These are phyloP conservation scores for Hortiboletus campestris DNA, from an alignment of 768 basidiomycete species.

Conservation along the genomic window DNA sequence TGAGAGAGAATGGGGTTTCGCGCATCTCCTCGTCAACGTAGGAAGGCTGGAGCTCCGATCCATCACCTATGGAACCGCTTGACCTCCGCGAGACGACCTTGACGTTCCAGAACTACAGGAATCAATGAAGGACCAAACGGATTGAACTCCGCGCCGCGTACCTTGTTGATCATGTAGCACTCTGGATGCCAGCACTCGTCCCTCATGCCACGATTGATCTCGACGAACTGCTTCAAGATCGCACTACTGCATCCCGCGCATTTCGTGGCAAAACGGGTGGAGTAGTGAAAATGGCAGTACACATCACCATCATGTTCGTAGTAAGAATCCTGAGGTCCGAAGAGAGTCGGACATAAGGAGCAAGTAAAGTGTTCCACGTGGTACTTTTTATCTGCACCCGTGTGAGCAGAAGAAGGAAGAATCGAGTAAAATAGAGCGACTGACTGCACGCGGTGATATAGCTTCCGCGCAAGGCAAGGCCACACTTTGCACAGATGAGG, in stretches of 20 bases:
- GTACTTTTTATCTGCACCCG: conserved; percentile 83
- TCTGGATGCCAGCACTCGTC: conserved; percentile 99
- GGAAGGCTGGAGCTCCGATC: conserved; percentile 50
- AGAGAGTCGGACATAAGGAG: conserved; percentile 91
- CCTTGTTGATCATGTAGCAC: conserved; percentile 99
- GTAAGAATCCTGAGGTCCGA: conserved; percentile 98
- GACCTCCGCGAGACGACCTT: conserved; percentile 81
- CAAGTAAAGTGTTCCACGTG: conserved; percentile 99
- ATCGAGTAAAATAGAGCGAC: conserved; percentile 29
- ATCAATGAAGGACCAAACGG: conserved; percentile 10
- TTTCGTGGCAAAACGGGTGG: conserved; percentile 96
- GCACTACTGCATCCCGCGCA: conserved; percentile 97
- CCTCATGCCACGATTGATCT: conserved; percentile 96
- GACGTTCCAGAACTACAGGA: conserved; percentile 93
- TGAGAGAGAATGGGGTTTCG: conserved; percentile 76
- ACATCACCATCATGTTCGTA: conserved; percentile 99
- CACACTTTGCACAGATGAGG: conserved; percentile 95
- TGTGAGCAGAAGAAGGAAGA: conserved; percentile 12
- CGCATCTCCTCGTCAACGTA: conserved; percentile 76
- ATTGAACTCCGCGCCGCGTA: conserved; percentile 34
- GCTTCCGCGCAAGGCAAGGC: conserved; percentile 89
- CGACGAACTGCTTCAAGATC: conserved; percentile 98
- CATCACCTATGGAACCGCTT: conserved; percentile 53
- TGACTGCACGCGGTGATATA: conserved; percentile 99
- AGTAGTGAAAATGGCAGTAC: conserved; percentile 99